Conservation (phyloP, 2,329 filamentous ascomycete species). For the Fusarium duplospermum region DNA sequence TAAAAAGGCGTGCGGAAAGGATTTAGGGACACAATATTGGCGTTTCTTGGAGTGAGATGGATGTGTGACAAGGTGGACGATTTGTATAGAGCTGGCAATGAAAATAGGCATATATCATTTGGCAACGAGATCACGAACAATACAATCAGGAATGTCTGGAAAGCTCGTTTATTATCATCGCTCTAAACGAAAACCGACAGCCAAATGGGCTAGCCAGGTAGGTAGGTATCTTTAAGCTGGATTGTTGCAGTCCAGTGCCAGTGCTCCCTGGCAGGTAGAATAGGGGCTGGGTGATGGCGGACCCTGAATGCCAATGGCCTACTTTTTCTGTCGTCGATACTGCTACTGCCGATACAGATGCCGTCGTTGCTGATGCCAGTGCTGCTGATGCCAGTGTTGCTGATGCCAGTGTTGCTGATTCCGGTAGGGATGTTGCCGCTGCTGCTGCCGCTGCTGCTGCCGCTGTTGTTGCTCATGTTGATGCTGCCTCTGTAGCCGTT, state of each 20-base stretch:
- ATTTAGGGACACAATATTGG: conserved; percentile 9
- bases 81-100: conserved; percentile 5
- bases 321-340: too few relatives aligned
- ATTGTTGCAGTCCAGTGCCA: too few relatives aligned
- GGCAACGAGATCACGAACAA: conserved; percentile 24
- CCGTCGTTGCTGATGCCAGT: not conserved
- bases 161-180: not conserved
- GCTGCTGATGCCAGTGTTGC: not conserved
- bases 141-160: conserved; percentile 2
- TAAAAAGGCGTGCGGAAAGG: not conserved
- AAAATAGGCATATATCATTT: conserved; percentile 20
- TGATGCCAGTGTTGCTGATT: too few relatives aligned
- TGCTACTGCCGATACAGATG: too few relatives aligned
- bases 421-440: too few relatives aligned
- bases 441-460: not conserved
- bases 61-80: conserved; percentile 2
- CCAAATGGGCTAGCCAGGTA: too few relatives aligned
- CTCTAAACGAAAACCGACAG: too few relatives aligned
- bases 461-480: not conserved
- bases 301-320: too few relatives aligned
- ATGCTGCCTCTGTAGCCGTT: too few relatives aligned
- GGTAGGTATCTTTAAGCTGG: too few relatives aligned
- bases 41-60: conserved; percentile 9
- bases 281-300: not conserved
- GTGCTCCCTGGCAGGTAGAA: not conserved